phyloP scores from a whole-genome alignment of 1,284 basidiomycete genomes.

The Ceratobasidium sp. region DNA sequence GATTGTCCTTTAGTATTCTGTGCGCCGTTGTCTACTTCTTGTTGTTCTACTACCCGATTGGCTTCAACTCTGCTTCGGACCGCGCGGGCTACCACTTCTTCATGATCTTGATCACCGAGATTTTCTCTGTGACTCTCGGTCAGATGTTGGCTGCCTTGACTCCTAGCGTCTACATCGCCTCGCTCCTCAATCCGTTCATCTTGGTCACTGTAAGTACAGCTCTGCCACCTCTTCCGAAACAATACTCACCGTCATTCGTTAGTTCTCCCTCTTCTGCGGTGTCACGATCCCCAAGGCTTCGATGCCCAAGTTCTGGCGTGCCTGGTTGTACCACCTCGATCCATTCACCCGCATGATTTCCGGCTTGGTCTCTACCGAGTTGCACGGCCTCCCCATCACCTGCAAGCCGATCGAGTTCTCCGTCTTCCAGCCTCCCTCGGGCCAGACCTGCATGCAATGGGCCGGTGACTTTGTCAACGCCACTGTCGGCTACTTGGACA shows the following conservation, averaged over 20 bases:
- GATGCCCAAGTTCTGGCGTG: constrained; percentile 72
- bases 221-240: constrained; percentile 46
- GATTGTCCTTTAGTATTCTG: constrained; percentile 53
- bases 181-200: constrained; percentile 41
- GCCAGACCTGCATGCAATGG: constrained; percentile 76
- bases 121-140: constrained; percentile 37
- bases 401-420: constrained; percentile 73
- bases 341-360: constrained; percentile 72
- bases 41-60: constrained; percentile 63
- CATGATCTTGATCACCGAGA: constrained; percentile 62
- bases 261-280: constrained; percentile 79
- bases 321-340: constrained; percentile 68
- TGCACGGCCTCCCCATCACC: constrained; percentile 71
- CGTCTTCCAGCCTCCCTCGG: constrained; percentile 70
- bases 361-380: constrained; percentile 77
- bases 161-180: constrained; percentile 64
- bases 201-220: constrained; percentile 37
- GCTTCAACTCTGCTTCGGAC: constrained; percentile 68
- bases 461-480: constrained; percentile 67
- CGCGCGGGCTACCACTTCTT: constrained; percentile 76
- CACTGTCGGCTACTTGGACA: constrained; percentile 79
- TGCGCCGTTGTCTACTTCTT: constrained; percentile 80
- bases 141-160: constrained; percentile 73
- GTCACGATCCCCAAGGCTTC: constrained; percentile 62
- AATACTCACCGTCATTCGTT: constrained; percentile 74